Conservation (phyloP, 1,284 basidiomycete species). For the Fomitopsis betulina region DNA sequence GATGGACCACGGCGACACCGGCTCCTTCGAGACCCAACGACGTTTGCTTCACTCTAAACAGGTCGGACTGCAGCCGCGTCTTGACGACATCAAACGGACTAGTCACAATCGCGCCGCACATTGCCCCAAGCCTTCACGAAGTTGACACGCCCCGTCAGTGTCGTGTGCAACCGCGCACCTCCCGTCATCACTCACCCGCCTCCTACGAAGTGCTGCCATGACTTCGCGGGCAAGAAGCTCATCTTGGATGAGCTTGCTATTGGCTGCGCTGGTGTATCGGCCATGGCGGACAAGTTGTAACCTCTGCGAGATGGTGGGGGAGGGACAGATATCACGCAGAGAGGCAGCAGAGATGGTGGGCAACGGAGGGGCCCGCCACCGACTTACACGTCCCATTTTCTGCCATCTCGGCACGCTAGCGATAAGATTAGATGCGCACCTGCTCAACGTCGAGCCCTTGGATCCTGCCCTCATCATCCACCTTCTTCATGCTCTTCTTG, state of each 20-base stretch:
- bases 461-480: not conserved
- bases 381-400: conserved; percentile 15
- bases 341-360: not conserved
- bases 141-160: not conserved
- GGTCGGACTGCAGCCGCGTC: conserved; percentile 90
- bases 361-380: conserved; percentile 1
- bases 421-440: conserved; percentile 24
- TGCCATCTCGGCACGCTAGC: not conserved
- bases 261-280: conserved; percentile 16
- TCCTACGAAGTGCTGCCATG: conserved; percentile 82
- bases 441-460: not conserved
- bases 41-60: conserved; percentile 67
- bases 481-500: not conserved
- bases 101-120: conserved; percentile 97
- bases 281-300: conserved; percentile 12
- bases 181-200: conserved; percentile 68
- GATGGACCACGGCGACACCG: conserved; percentile 38
- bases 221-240: conserved; percentile 61
- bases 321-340: not conserved
- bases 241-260: conserved; percentile 28
- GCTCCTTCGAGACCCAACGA: conserved; percentile 39
- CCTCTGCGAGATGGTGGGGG: too few species aligned
- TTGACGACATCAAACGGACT: conserved; percentile 99
- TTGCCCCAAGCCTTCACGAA: conserved; percentile 77
- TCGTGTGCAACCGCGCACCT: not conserved